Percentiles rank a stretch among this genome's conserved stretches.
These are phyloP conservation scores for Nothomitra cinnamomea DNA, from an alignment of 2,329 filamentous ascomycete species.

Conservation along the genomic window DNA sequence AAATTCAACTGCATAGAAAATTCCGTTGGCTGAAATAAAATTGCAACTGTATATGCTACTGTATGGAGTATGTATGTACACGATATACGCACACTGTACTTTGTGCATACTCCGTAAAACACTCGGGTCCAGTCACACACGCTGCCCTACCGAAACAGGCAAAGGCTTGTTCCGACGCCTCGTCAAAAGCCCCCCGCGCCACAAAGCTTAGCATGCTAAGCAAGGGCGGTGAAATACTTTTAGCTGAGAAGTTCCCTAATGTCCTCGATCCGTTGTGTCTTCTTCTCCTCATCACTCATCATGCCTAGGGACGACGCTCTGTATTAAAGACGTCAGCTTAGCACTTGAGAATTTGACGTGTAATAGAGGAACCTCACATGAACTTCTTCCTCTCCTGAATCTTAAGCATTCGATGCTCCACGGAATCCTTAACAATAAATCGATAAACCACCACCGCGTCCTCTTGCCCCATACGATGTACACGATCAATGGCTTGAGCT, in stretches of 20 bases:
- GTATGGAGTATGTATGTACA: no score
- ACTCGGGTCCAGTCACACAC: no score
- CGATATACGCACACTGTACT: no score
- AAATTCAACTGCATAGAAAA: no score
- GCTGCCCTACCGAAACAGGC: no score
- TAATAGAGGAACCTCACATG: conserved; percentile 42
- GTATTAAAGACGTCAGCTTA: conserved; percentile 8
- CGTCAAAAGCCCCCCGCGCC: no score
- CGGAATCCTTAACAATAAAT: conserved; percentile 79
- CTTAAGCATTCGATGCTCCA: conserved; percentile 86
- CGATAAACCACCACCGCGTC: conserved; percentile 70
- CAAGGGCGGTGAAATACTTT: conserved; percentile 1
- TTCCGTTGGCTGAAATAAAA: no score
- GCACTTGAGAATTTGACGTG: background rate
- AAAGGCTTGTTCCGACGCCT: no score
- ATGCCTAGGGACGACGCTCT: conserved; percentile 90
- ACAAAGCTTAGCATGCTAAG: no score
- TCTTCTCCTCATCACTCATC: conserved; percentile 90
- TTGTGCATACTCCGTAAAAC: no score
- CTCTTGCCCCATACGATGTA: conserved; percentile 91
- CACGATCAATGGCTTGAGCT: conserved; percentile 91
- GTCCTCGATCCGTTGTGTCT: conserved; percentile 76
- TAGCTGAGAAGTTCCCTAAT: conserved; percentile 73
- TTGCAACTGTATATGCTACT: no score
- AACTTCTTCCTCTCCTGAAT: conserved; percentile 95